phyloP scores from a whole-genome alignment of 2,329 filamentous ascomycete species.

The Aspergillus sergii region DNA sequence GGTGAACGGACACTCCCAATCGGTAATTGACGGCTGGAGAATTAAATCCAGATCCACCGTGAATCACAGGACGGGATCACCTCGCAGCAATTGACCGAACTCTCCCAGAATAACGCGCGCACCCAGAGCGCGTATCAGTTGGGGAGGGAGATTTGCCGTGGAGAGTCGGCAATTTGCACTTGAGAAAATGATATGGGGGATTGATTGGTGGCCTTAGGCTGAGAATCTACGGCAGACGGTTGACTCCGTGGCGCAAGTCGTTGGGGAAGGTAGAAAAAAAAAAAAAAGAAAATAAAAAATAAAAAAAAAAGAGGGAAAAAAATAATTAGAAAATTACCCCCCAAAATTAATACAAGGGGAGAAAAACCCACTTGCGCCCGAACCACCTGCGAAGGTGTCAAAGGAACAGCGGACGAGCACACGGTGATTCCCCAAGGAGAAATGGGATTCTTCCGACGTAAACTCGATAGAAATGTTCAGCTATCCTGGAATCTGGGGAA shows the following conservation, averaged over 20 bases:
- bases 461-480: neutral
- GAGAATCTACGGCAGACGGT: neutral
- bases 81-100: neutral
- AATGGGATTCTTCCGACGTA: neutral
- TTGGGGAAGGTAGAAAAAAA: neutral
- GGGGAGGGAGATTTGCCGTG: neutral
- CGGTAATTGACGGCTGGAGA: neutral
- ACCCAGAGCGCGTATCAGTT: neutral
- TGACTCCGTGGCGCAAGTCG: neutral
- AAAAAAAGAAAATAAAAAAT: slow-evolving; percentile 9
- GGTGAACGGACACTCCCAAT: neutral
- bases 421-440: neutral
- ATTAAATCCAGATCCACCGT: neutral
- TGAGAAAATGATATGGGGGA: neutral
- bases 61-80: neutral
- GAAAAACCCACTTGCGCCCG: slow-evolving; percentile 3
- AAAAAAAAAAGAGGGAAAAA: slow-evolving; percentile 4
- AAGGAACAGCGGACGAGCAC: neutral
- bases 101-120: neutral
- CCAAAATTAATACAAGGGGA: neutral
- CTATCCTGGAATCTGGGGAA: neutral
- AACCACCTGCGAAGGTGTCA: neutral
- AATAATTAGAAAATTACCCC: neutral
- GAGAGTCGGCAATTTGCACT: neutral
- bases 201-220: slow-evolving; percentile 1